Conservation (phyloP, 2,329 filamentous ascomycete species). For the Macrophomina pseudophaseolina region DNA sequence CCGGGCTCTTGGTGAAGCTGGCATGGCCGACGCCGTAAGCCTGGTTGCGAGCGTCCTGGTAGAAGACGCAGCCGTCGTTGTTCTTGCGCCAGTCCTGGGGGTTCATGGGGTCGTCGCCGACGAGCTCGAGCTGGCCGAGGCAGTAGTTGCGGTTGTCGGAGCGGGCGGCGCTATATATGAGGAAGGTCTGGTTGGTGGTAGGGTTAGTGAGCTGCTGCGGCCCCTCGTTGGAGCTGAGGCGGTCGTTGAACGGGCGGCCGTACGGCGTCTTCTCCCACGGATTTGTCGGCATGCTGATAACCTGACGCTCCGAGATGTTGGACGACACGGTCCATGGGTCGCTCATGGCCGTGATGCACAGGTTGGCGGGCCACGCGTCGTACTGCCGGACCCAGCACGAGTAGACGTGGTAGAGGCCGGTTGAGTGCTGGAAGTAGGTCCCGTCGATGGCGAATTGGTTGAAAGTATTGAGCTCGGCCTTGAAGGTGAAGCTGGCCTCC, state of each 20-base stretch:
- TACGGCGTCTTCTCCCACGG: conserved; percentile 60
- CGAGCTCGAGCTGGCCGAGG: conserved; percentile 56
- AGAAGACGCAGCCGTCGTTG: conserved; percentile 54
- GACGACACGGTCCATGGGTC: conserved; percentile 55
- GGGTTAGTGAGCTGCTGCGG: conserved; percentile 57
- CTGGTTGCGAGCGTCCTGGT: conserved; percentile 52
- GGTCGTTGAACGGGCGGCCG: conserved; percentile 52
- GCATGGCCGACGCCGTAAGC: conserved; percentile 59
- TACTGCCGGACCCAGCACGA: conserved; percentile 51
- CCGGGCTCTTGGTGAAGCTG: conserved; percentile 56
- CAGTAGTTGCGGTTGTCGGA: conserved; percentile 61
- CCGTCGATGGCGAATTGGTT: conserved; percentile 61
- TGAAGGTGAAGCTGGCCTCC: conserved; percentile 51
- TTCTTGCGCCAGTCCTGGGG: conserved; percentile 55
- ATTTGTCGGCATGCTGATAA: conserved; percentile 54
- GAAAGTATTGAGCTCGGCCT: conserved; percentile 55
- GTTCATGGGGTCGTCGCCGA: conserved; percentile 57
- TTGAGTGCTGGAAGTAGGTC: conserved; percentile 55
- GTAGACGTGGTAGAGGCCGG: conserved; percentile 46
- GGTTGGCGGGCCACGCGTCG: conserved; percentile 57
- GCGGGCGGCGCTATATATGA: conserved; percentile 57
- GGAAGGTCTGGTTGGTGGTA: conserved; percentile 52
- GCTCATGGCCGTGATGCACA: conserved; percentile 57
- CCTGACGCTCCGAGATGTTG: conserved; percentile 53
- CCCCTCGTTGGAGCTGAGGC: conserved; percentile 56